These are phyloP conservation scores for Dissophora ornata DNA, from an alignment of 192 early-diverging fungal species.

Conservation along the genomic window DNA sequence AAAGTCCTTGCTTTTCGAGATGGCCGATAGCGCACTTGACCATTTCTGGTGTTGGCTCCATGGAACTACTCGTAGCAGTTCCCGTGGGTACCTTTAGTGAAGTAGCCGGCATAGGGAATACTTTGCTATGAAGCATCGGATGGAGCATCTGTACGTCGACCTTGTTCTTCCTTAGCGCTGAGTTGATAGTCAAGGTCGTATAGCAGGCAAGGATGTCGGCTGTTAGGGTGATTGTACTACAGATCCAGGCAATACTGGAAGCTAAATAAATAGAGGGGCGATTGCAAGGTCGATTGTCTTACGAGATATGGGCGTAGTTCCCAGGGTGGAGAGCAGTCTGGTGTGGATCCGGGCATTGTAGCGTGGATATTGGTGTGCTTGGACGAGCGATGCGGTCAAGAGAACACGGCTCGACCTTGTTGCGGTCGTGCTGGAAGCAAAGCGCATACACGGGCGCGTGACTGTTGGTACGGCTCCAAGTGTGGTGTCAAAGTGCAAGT, in stretches of 20 bases:
- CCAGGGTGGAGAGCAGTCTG: conserved; percentile 26
- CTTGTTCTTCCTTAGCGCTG: conserved; percentile 44
- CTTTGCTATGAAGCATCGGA: conserved; percentile 53
- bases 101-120: conserved; percentile 51
- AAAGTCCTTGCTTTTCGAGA: conserved; percentile 62
- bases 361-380: neutral
- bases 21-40: conserved; percentile 56
- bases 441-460: conserved; percentile 9
- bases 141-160: conserved; percentile 76
- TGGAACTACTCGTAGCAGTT: neutral
- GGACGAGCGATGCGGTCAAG: conserved; percentile 4
- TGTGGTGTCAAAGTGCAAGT: neutral
- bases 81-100: neutral
- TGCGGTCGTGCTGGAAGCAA: neutral
- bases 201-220: no score
- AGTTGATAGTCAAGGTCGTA: neutral
- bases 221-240: no score
- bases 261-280: no score
- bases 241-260: no score
- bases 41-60: conserved; percentile 38
- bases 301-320: conserved; percentile 6
- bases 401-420: neutral
- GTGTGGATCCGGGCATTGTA: neutral
- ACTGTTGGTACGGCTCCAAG: neutral
- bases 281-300: neutral